Conservation (phyloP, 2,329 filamentous ascomycete species). For the Aspergillus cejpii region DNA sequence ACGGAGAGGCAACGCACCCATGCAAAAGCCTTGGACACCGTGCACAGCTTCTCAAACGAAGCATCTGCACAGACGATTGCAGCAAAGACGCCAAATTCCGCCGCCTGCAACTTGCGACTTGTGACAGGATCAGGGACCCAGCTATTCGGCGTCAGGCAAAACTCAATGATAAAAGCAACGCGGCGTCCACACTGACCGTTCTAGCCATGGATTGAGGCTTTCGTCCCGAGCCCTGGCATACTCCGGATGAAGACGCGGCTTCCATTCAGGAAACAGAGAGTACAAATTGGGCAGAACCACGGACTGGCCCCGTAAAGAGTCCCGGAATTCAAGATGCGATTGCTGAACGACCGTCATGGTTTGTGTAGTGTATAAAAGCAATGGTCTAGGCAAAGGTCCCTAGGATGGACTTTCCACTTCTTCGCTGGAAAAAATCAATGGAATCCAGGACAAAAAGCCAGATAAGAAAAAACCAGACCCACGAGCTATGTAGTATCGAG, state of each 20-base stretch:
- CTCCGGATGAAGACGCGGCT: conserved; percentile 3
- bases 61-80: conserved; percentile 7
- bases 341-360: too few relatives aligned
- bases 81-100: conserved; percentile 8
- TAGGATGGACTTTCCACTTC: too few relatives aligned
- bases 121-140: conserved; percentile 1
- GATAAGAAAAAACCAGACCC: too few relatives aligned
- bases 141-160: neutral
- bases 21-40: conserved; percentile 6
- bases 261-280: conserved; percentile 6
- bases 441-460: too few relatives aligned
- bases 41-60: conserved; percentile 7
- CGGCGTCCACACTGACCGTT: conserved; percentile 1
- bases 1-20: conserved; percentile 1
- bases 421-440: too few relatives aligned
- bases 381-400: too few relatives aligned
- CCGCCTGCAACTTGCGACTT: conserved; percentile 5
- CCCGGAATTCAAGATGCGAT: neutral
- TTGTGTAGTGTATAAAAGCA: too few relatives aligned
- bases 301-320: conserved; percentile 2
- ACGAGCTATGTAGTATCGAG: too few relatives aligned
- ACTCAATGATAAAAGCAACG: neutral
- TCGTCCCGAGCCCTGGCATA: conserved; percentile 7
- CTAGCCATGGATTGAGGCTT: conserved; percentile 8
- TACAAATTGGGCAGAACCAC: conserved; percentile 5